Evolutionary conservation across 164 flowering plant species (phyloP).

Genomic region (Litsea cubeba): DNA sequence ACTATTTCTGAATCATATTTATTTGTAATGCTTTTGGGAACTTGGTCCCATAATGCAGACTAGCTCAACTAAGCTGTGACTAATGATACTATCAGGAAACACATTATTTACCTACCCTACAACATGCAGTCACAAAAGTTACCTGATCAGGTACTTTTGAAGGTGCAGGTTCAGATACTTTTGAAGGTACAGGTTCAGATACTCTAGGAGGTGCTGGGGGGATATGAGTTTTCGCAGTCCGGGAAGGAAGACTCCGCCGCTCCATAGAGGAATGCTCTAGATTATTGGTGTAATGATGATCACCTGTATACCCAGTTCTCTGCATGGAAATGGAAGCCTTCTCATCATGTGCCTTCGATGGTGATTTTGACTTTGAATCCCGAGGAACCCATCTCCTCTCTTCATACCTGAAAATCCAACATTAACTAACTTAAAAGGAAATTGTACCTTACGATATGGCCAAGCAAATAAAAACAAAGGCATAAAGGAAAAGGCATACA

Average conservation of each 20-base stretch:
- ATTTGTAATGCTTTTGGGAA: too few relatives aligned
- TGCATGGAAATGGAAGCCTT: constrained; percentile 35
- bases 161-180: constrained; percentile 51
- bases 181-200: constrained; percentile 53
- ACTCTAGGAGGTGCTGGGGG: constrained; percentile 51
- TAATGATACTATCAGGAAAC: too few relatives aligned
- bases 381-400: constrained; percentile 90
- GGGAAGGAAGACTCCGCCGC: constrained; percentile 31
- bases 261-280: constrained; percentile 42
- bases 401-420: constrained; percentile 55
- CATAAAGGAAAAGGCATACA: not conserved
- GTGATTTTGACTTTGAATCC: constrained; percentile 55
- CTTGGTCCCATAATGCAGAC: too few relatives aligned
- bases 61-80: too few relatives aligned
- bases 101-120: too few relatives aligned
- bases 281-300: constrained; percentile 25
- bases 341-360: constrained; percentile 47
- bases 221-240: constrained; percentile 22
- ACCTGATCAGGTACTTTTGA: constrained; percentile 69
- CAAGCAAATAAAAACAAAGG: not conserved
- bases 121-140: not conserved
- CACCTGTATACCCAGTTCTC: constrained; percentile 40
- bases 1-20: too few relatives aligned
- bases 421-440: too few relatives aligned
- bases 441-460: too few relatives aligned